Evolutionary conservation across 495 filamentous ascomycete species (phyloP), one percentile per base, ranked within the genome.

Genomic region (Penicillium riverlandense): DNA sequence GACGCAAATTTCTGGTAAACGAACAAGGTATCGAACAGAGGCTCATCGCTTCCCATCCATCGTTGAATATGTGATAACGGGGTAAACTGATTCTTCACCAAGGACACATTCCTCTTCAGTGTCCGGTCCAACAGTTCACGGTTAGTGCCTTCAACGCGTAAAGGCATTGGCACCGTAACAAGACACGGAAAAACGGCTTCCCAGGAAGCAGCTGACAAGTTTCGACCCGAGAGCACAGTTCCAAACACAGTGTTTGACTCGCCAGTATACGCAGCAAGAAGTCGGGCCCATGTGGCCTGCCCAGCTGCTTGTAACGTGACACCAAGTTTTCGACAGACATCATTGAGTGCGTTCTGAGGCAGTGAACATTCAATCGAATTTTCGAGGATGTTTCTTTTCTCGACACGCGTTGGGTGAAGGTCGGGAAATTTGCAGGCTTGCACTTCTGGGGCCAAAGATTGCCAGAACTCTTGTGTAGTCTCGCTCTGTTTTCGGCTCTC

Each of bases 1-100:
- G 44, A 56, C 37, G 42, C 46, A 40, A 71, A 45, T 47, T 86
- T 89, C 53, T 90, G 88, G 55, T 86, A 91, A 0, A 82, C 81
- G 55, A 94, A 80, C 28, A 94, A 62, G 0, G 86, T 86, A 59
- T 94, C 87, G 51, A 94, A 90, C 2, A 88, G 70, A 10, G 69
- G 66, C 14, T 74, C 63, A 29, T 82, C 73, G 0, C 74, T 65
- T 4, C 77, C 78, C 37, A 83, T 66, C 74, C 78, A 82, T 27
- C 75, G 72, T 49, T 89, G 86, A 31, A 92, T 79, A 16, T 75
- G 72, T 6, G 71, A 62, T 11, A 92, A 61, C 5, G 86, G 77
- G 0, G 78, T 77, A 51, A 84, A 84, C 44, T 90, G 87, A 51
- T 87, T 70, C 41, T 76, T 79, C 42, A 79, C 71, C 28, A 86